These are phyloP conservation scores for Termitomyces eurrhizus DNA, from an alignment of 768 basidiomycete genomes.

Conservation along the genomic window DNA sequence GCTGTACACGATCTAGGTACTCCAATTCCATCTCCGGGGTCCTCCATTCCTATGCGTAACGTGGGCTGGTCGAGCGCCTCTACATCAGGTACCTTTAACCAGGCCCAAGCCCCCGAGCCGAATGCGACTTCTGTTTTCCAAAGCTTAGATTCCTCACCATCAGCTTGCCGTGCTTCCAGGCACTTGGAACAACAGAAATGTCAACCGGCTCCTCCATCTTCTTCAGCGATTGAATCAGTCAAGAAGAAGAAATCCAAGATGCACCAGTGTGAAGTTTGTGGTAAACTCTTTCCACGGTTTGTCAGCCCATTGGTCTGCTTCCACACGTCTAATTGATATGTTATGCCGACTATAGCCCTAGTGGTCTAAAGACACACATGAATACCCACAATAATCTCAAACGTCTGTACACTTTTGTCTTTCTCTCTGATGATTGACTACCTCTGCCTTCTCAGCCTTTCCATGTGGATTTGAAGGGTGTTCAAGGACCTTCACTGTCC, in stretches of 20 bases:
- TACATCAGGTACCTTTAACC: constrained; percentile 2
- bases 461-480: constrained; percentile 59
- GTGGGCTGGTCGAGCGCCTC: constrained; percentile 14
- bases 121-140: constrained; percentile 3
- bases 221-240: not conserved
- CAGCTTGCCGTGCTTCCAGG: not conserved
- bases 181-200: constrained; percentile 1
- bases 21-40: constrained; percentile 3
- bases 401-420: constrained; percentile 34
- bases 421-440: not conserved
- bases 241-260: constrained; percentile 51
- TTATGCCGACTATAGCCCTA: constrained; percentile 33
- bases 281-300: constrained; percentile 48
- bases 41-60: constrained; percentile 41
- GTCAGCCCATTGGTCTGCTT: constrained; percentile 6
- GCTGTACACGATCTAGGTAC: constrained; percentile 1
- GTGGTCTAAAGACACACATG: constrained; percentile 56
- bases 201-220: constrained; percentile 2
- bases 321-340: not conserved
- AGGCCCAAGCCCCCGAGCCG: constrained; percentile 1
- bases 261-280: constrained; percentile 49
- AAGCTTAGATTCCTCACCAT: constrained; percentile 1
- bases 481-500: constrained; percentile 66
- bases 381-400: constrained; percentile 50
- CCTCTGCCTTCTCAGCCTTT: constrained; percentile 29